Evolutionary conservation across 495 filamentous ascomycete genomes (phyloP), one percentile per base, ranked within the genome.

Genomic region (Tetracladium marchalianum): DNA sequence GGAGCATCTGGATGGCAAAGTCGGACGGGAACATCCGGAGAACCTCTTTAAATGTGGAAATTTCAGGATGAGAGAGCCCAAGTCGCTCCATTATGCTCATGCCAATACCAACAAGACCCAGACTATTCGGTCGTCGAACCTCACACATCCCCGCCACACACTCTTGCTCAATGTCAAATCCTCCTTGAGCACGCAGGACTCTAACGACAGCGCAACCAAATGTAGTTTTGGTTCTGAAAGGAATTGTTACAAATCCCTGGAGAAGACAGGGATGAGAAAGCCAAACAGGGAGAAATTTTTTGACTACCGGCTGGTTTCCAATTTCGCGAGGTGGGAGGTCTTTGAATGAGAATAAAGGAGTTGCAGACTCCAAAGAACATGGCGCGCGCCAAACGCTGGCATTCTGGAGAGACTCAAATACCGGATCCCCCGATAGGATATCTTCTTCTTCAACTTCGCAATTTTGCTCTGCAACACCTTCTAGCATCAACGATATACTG

Each of bases 131-230:
- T 15, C 43, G 51, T 35, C 19, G 17, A 16, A 53, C 38, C 17
- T 53, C 59, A 42, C 50, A 41, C 54, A 60, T 60, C 9, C 54
- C 54, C 9, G 45, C 46, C 8, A 54, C 53, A 10, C 54, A 48
- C 31, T 48, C 43, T 0, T 51, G 44, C n/a, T 49, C 54, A 31
- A 50, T 50, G 11, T 38, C 31, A 18, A 62, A 62, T 5, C 54
- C 57, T 31, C 59, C 46, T 39, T 58, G 47, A 5, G 57, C 51
- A 8, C 57, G 49, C 11, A 60, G 54, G 11, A 51, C 50, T 31
- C 49, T 53, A 18, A 62, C 39, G 52, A 60, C 24, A 47, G 51
- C 31, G 46, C 44, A 34, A 24, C 27, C 31, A 43, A 51, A 35
- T 16, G 22, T 10, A 33, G 40, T 36, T 35, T 41, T 33, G 18